Evolutionary conservation across 78 protist genomes (phyloP), one percentile per base, ranked within the genome.

Genomic region (Dictyostelium firmibasis): DNA sequence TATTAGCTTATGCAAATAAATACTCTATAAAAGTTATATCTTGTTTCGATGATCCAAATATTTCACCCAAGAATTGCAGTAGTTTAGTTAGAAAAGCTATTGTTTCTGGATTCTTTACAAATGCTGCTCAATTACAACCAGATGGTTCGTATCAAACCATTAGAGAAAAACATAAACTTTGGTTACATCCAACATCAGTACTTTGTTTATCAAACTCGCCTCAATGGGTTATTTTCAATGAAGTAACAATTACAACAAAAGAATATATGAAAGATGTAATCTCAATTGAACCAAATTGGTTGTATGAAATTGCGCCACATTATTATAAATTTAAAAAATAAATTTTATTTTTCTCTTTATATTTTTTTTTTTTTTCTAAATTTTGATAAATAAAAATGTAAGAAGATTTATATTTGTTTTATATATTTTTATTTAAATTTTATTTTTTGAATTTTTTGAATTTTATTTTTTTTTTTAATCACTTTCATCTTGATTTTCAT

Each of bases 221-320:
- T 14, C 86, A 93, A 41, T 95, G 92, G 84, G 87, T 97, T 16
- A 53, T 97, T 33, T 97, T 47, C 38, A 95, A 97, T 78, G 98
- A 97, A 60, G 89, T 92, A 25, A 81, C 53, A 29, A 41, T 82
- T 33, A 96, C 96, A 7, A 75, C 94, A 43, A 83, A 85, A 44
- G 96, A 92, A 64, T 96, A 83, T 92, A 97, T 98, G 98, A 85
- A 98, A 25, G 98, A 97, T n/a, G 87, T 97, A 14, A 89, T 97
- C 25, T 83, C 67, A 50, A 97, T 98, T 38, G 98, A 98, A 23
- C 95, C 97, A 13, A 87, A 31, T 6, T 97, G 98, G 99, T 76
- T 98, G 0, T 53, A 50, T 31, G 98, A 97, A 47, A 47, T 97
- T 4, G 98, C 98, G 1, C 98, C 98, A 18, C 98, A 97, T 85